These are phyloP conservation scores for Termitomyces sp. DNA, from an alignment of 768 basidiomycete species.

Conservation along the genomic window DNA sequence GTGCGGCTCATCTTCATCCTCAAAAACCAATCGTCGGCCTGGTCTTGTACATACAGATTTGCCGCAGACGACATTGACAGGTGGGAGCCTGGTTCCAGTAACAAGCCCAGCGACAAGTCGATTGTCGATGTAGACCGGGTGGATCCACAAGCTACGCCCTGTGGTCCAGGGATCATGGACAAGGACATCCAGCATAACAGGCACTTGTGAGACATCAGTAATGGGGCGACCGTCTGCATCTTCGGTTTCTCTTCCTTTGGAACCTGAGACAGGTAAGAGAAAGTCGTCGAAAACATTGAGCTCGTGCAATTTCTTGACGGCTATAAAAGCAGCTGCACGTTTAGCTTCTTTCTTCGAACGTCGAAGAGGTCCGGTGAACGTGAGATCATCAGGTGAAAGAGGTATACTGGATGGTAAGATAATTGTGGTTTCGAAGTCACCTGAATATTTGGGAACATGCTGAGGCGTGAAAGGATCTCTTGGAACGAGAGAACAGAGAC, in stretches of 20 bases:
- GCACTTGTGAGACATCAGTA: slow-evolving; percentile 41
- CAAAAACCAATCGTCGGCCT: slow-evolving; percentile 30
- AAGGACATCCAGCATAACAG: slow-evolving; percentile 52
- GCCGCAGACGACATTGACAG: slow-evolving; percentile 39
- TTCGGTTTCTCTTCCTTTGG: slow-evolving; percentile 44
- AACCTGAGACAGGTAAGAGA: slow-evolving; percentile 65
- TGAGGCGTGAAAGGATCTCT: slow-evolving; percentile 64
- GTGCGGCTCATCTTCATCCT: slow-evolving; percentile 43
- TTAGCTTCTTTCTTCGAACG: slow-evolving; percentile 79
- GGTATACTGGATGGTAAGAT: slow-evolving; percentile 67
- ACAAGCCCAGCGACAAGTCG: slow-evolving; percentile 57
- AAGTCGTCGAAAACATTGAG: slow-evolving; percentile 82
- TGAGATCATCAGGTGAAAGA: slow-evolving; percentile 49
- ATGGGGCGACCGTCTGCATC: slow-evolving; percentile 51
- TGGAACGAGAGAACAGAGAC: slow-evolving; percentile 77
- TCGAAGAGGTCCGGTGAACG: slow-evolving; percentile 56
- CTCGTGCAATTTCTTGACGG: slow-evolving; percentile 63
- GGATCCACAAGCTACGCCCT: slow-evolving; percentile 57
- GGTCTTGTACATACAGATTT: slow-evolving; percentile 31
- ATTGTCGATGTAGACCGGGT: slow-evolving; percentile 53
- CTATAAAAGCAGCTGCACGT: slow-evolving; percentile 78
- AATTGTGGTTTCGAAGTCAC: slow-evolving; percentile 57
- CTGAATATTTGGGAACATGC: slow-evolving; percentile 58
- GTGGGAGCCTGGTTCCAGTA: slow-evolving; percentile 56
- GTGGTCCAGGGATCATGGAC: slow-evolving; percentile 70